A percentile compares a stretch with the other conserved stretches of the same genome.
Evolutionary conservation across 495 filamentous ascomycete genomes (phyloP).

Genomic region (Aeminium ludgeri): DNA sequence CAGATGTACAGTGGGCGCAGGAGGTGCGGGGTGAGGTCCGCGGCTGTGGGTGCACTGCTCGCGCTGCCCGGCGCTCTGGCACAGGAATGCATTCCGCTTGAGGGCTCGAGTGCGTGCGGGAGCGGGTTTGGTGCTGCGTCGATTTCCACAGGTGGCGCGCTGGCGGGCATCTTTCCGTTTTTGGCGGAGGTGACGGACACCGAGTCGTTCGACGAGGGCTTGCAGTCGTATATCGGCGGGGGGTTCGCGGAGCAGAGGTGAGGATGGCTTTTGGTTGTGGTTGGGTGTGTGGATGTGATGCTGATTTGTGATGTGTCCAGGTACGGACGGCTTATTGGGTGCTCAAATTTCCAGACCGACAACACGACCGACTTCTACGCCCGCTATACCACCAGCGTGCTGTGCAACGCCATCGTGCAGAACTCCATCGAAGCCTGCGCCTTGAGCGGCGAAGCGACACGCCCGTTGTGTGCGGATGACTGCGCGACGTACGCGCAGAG

Average conservation of each 20-base stretch:
- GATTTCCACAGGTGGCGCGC: slow-evolving; percentile 50
- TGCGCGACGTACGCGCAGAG: slow-evolving; percentile 78
- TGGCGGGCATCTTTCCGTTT: slow-evolving; percentile 67
- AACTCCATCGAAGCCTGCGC: slow-evolving; percentile 62
- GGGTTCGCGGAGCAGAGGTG: slow-evolving; percentile 50
- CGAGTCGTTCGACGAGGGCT: slow-evolving; percentile 59
- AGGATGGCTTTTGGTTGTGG: too few relatives aligned
- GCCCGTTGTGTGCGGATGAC: slow-evolving; percentile 75
- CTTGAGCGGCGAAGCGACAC: slow-evolving; percentile 42
- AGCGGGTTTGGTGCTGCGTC: slow-evolving; percentile 72
- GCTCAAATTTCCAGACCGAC: slow-evolving; percentile 55
- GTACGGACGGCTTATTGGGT: slow-evolving; percentile 66
- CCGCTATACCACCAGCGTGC: slow-evolving; percentile 75
- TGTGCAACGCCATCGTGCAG: slow-evolving; percentile 92
- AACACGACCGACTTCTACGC: slow-evolving; percentile 81
- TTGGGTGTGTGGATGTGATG: too few relatives aligned
- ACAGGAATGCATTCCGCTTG: slow-evolving; percentile 55
- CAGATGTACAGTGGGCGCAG: too few relatives aligned
- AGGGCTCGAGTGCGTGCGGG: slow-evolving; percentile 60
- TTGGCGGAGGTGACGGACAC: slow-evolving; percentile 61
- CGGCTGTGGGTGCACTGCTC: slow-evolving; percentile 4
- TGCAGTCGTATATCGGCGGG: slow-evolving; percentile 56
- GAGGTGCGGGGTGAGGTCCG: too few relatives aligned
- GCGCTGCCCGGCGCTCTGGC: slow-evolving; percentile 18
- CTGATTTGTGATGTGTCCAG: slow-evolving; percentile 31